These are phyloP conservation scores for Castanea mollissima DNA, from an alignment of 306 rosid genomes.

Conservation along the genomic window DNA sequence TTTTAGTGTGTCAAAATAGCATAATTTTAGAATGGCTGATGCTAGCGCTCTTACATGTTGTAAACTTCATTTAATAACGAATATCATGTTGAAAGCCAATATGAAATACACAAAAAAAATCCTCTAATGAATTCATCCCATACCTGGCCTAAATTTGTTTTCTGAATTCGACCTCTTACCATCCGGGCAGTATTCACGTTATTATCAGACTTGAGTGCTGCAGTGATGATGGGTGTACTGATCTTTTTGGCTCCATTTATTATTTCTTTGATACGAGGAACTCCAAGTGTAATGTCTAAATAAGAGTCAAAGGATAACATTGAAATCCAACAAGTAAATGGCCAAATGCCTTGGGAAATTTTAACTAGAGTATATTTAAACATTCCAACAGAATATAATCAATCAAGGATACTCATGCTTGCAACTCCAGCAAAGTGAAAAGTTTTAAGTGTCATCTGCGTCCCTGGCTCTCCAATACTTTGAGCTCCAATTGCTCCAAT, in stretches of 20 bases:
- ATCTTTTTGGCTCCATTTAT: slow-evolving; percentile 73
- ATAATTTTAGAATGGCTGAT: too few species aligned
- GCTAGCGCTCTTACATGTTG: not conserved
- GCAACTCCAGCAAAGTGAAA: slow-evolving; percentile 99
- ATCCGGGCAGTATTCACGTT: slow-evolving; percentile 56
- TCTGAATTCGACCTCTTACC: slow-evolving; percentile 87
- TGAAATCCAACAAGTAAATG: slow-evolving; percentile 24
- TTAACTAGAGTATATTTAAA: slow-evolving; percentile 3
- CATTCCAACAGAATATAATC: slow-evolving; percentile 2
- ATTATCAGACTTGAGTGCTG: slow-evolving; percentile 58
- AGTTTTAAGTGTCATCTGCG: slow-evolving; percentile 94
- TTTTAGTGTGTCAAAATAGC: too few species aligned
- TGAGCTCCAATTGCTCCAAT: slow-evolving; percentile 96
- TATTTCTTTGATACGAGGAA: slow-evolving; percentile 95
- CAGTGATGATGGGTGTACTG: slow-evolving; percentile 85
- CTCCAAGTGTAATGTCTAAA: slow-evolving; percentile 87
- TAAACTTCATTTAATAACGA: not conserved
- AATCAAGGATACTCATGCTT: slow-evolving; percentile 97
- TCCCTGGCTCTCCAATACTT: slow-evolving; percentile 99
- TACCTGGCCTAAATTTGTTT: slow-evolving; percentile 91
- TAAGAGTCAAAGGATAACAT: slow-evolving; percentile 45
- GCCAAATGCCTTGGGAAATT: slow-evolving; percentile 4
- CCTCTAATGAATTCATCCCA: slow-evolving; percentile 3
- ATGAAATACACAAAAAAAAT: not conserved
- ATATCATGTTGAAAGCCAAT: not conserved